These are phyloP conservation scores for Aspergillus aculeatus DNA, from an alignment of 2,329 filamentous ascomycete genomes.

Conservation along the genomic window DNA sequence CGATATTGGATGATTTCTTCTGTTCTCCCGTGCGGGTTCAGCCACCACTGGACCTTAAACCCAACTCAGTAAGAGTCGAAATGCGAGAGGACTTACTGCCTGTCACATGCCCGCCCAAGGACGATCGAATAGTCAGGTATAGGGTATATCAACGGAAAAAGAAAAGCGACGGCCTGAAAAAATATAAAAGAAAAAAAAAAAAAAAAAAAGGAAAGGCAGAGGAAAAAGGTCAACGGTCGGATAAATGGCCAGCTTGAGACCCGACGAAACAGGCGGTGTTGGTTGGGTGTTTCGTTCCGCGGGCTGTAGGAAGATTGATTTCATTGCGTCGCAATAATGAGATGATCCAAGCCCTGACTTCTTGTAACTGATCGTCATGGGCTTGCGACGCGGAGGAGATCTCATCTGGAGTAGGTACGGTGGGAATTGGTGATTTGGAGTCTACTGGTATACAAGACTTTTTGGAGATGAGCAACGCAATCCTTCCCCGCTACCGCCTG, in stretches of 20 bases:
- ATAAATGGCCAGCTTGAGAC: background rate
- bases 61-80: constrained; percentile 9
- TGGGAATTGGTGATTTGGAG: no score
- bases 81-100: constrained; percentile 6
- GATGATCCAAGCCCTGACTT: background rate
- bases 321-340: background rate
- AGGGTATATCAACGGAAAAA: background rate
- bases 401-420: background rate
- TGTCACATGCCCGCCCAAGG: constrained; percentile 12
- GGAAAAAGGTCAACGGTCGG: background rate
- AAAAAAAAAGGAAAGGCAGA: no score
- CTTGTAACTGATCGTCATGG: background rate
- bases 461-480: background rate
- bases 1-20: constrained; percentile 7
- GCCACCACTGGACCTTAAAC: constrained; percentile 6
- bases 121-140: constrained; percentile 2
- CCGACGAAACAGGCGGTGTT: constrained; percentile 11
- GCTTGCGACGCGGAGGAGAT: background rate
- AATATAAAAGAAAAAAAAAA: background rate
- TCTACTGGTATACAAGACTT: background rate
- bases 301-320: background rate
- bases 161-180: background rate
- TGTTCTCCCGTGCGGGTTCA: constrained; percentile 1
- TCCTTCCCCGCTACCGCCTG: background rate
- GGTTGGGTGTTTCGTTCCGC: background rate